Percentiles rank a stretch among this genome's conserved stretches.
Conservation (phyloP, 371 early-diverging fungal species). For the Apophysomyces ossiformis region DNA sequence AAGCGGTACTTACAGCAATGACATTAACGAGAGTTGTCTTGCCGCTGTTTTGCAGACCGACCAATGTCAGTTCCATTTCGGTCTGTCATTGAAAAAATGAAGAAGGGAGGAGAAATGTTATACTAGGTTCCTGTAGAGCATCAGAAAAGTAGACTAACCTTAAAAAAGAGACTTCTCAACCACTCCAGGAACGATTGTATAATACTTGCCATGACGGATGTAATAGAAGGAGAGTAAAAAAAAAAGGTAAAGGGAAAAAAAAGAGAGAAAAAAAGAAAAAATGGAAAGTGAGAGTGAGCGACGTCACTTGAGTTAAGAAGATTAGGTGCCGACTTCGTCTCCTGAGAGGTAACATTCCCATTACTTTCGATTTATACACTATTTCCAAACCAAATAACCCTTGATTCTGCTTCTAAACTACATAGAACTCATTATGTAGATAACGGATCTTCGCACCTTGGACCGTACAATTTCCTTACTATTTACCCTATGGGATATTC, state of each 20-base stretch:
- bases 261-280: conserved; percentile 16
- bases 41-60: conserved; percentile 97
- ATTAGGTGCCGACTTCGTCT: background rate
- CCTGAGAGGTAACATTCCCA: background rate
- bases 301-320: conserved; percentile 1
- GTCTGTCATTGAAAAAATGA: conserved; percentile 38
- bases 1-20: conserved; percentile 79
- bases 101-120: background rate
- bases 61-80: conserved; percentile 98
- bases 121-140: background rate
- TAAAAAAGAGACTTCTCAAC: conserved; percentile 93
- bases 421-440: no score
- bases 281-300: conserved; percentile 2
- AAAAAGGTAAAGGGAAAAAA: conserved; percentile 16
- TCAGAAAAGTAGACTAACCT: conserved; percentile 44
- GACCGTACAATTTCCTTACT: no score
- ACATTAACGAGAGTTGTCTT: conserved; percentile 98
- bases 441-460: no score
- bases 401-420: no score
- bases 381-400: no score
- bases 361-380: background rate
- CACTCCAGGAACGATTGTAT: conserved; percentile 84
- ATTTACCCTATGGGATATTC: no score
- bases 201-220: conserved; percentile 63
- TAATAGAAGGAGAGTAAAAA: conserved; percentile 6